Conservation (phyloP, 768 basidiomycete species). For the Trametes sanguinea region DNA sequence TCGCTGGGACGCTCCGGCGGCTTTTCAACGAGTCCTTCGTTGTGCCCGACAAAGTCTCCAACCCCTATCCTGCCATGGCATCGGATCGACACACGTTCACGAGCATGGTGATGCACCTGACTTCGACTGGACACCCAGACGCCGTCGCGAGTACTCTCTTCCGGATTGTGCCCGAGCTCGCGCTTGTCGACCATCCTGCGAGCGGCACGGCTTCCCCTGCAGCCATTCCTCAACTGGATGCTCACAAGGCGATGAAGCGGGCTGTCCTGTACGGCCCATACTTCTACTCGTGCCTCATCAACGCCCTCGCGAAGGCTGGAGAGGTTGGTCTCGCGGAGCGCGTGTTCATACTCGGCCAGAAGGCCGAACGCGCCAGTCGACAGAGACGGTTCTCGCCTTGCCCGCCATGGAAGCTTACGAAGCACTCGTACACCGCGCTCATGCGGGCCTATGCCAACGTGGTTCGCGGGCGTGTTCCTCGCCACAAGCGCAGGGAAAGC, state of each 20-base stretch:
- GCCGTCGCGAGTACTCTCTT: slow-evolving; percentile 52
- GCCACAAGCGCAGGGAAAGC: slow-evolving; percentile 14
- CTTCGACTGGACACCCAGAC: slow-evolving; percentile 48
- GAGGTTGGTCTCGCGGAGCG: slow-evolving; percentile 57
- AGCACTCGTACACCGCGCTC: slow-evolving; percentile 74
- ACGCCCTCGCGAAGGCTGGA: slow-evolving; percentile 59
- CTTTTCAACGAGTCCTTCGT: slow-evolving; percentile 14
- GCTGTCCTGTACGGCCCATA: slow-evolving; percentile 58
- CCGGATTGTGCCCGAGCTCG: slow-evolving; percentile 56
- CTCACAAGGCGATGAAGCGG: slow-evolving; percentile 39
- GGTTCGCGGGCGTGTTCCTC: slow-evolving; percentile 30
- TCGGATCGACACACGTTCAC: slow-evolving; percentile 50
- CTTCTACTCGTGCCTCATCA: slow-evolving; percentile 59
- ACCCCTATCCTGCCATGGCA: slow-evolving; percentile 23
- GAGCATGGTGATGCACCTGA: slow-evolving; percentile 53
- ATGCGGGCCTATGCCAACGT: slow-evolving; percentile 59
- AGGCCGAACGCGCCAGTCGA: slow-evolving; percentile 62
- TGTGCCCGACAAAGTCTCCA: slow-evolving; percentile 17
- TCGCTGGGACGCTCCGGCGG: slow-evolving; percentile 8
- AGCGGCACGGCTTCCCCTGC: background rate
- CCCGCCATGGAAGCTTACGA: slow-evolving; percentile 63
- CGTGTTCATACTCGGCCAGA: slow-evolving; percentile 62
- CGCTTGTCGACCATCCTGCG: slow-evolving; percentile 41
- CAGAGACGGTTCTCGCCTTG: slow-evolving; percentile 27
- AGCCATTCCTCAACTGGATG: background rate